These are phyloP conservation scores for Saxispiralis lemnorum DNA, from an alignment of 495 filamentous ascomycete genomes.

Conservation along the genomic window DNA sequence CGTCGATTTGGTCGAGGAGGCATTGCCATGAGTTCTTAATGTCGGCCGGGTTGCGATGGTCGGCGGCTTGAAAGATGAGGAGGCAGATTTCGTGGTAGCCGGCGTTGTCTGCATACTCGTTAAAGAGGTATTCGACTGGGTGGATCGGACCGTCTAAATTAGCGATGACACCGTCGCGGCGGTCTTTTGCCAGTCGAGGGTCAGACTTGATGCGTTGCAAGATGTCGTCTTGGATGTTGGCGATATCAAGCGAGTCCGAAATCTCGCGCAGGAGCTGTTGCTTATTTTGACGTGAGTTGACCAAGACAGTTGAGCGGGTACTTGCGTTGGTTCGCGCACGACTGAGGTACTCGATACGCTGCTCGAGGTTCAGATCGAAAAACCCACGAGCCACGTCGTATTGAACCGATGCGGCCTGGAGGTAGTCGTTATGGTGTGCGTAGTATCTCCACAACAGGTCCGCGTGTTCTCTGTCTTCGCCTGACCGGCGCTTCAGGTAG, in stretches of 20 bases:
- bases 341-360: constrained; percentile 75
- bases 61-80: constrained; percentile 70
- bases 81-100: constrained; percentile 85
- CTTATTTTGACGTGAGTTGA: constrained; percentile 48
- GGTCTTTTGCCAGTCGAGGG: constrained; percentile 40
- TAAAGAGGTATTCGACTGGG: constrained; percentile 70
- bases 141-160: constrained; percentile 54
- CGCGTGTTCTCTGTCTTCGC: constrained; percentile 51
- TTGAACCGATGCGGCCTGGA: constrained; percentile 73
- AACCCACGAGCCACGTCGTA: constrained; percentile 63
- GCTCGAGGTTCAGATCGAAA: constrained; percentile 54
- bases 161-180: constrained; percentile 39
- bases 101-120: constrained; percentile 71
- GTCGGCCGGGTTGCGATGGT: constrained; percentile 68
- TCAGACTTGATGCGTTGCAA: constrained; percentile 64
- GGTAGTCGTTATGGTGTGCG: constrained; percentile 57
- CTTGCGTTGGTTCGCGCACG: constrained; percentile 74
- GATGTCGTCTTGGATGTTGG: constrained; percentile 86
- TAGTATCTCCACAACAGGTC: constrained; percentile 90
- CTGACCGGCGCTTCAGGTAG: constrained; percentile 63
- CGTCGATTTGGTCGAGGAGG: constrained; percentile 53
- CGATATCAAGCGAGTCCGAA: constrained; percentile 73
- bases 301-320: constrained; percentile 44
- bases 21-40: constrained; percentile 71
- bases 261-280: constrained; percentile 67